Percentiles rank a stretch among this genome's conserved stretches.
These are phyloP conservation scores for Lippia alba DNA, from an alignment of 305 asterid genomes.

Conservation along the genomic window DNA sequence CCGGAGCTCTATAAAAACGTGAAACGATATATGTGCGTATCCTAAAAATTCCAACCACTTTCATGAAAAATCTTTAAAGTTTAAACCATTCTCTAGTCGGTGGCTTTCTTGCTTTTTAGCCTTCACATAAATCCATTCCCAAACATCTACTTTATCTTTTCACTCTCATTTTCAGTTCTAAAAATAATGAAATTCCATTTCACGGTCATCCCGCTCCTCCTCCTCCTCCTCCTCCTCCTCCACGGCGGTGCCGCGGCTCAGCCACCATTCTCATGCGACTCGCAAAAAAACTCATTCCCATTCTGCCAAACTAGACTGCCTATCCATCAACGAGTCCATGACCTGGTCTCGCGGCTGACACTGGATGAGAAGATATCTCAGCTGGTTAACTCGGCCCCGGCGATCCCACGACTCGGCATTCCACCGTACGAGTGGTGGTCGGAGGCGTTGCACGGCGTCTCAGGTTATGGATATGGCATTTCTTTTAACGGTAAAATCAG, in stretches of 20 bases:
- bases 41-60: neutral
- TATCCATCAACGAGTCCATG: slow-evolving; percentile 48
- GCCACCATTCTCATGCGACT: slow-evolving; percentile 68
- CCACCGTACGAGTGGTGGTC: slow-evolving; percentile 95
- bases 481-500: slow-evolving; percentile 47
- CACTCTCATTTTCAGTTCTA: neutral
- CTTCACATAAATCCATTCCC: neutral
- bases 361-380: slow-evolving; percentile 79
- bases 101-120: neutral
- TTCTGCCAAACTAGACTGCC: slow-evolving; percentile 59
- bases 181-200: slow-evolving; percentile 31
- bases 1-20: neutral
- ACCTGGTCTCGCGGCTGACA: slow-evolving; percentile 68
- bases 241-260: slow-evolving; percentile 31
- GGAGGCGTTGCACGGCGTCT: slow-evolving; percentile 85
- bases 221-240: slow-evolving; percentile 11
- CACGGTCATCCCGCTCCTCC: slow-evolving; percentile 7
- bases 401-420: slow-evolving; percentile 72
- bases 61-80: too few relatives aligned
- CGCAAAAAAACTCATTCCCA: slow-evolving; percentile 43
- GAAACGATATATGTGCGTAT: neutral
- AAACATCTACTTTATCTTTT: neutral
- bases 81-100: neutral
- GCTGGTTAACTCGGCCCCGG: slow-evolving; percentile 69
- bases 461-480: slow-evolving; percentile 66